phyloP scores from a whole-genome alignment of 306 rosid genomes.

The Astragalus membranaceus region DNA sequence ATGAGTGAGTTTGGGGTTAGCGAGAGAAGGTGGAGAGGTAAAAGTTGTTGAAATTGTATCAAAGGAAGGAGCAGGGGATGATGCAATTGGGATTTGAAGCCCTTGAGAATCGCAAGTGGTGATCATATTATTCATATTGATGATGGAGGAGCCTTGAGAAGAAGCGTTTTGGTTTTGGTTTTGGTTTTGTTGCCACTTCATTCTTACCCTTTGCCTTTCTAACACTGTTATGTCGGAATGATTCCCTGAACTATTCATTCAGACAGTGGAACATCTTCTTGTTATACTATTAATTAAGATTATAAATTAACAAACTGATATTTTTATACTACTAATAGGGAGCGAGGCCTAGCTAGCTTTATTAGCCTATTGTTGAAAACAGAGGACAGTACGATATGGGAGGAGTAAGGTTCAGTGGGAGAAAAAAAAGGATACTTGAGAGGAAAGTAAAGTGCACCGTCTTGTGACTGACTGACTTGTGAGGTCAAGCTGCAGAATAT shows the following conservation, averaged over 20 bases:
- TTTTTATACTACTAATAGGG: too few relatives aligned
- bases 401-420: too few relatives aligned
- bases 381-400: not conserved
- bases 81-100: not conserved
- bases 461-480: not conserved
- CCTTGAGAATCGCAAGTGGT: slow-evolving; percentile 35
- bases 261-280: slow-evolving; percentile 45
- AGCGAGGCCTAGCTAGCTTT: too few relatives aligned
- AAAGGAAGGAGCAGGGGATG: not conserved
- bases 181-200: slow-evolving; percentile 36
- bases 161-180: not conserved
- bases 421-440: not conserved
- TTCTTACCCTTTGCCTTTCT: slow-evolving; percentile 38
- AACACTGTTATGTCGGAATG: slow-evolving; percentile 32
- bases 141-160: not conserved
- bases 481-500: not conserved
- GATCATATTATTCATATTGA: too few relatives aligned
- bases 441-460: slow-evolving; percentile 4
- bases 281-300: not conserved
- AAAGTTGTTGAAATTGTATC: slow-evolving; percentile 48
- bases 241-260: slow-evolving; percentile 25
- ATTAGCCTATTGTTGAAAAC: slow-evolving; percentile 3
- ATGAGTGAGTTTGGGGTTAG: slow-evolving; percentile 12
- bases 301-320: too few relatives aligned
- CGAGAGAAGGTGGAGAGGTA: slow-evolving; percentile 45